These are phyloP conservation scores for Petunia axillaris DNA, from an alignment of 257 asterid species.

Conservation along the genomic window DNA sequence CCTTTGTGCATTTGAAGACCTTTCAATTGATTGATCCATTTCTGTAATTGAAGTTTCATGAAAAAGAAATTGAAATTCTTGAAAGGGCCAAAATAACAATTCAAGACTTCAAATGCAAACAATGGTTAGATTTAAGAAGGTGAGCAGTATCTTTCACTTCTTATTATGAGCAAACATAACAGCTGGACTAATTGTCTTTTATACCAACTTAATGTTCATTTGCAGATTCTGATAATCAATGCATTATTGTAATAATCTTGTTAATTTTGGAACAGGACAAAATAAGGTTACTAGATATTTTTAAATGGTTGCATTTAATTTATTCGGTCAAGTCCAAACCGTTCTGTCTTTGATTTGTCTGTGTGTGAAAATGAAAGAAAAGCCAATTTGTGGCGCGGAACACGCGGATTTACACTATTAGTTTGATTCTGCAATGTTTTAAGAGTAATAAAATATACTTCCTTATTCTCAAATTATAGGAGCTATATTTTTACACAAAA, in stretches of 20 bases:
- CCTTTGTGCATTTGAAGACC: constrained; percentile 75
- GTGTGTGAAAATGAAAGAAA: neutral
- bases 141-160: constrained; percentile 40
- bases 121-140: constrained; percentile 41
- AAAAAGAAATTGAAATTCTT: constrained; percentile 35
- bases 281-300: constrained; percentile 52
- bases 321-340: constrained; percentile 53
- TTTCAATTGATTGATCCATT: constrained; percentile 71
- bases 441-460: no score
- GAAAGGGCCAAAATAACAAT: neutral
- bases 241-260: constrained; percentile 35
- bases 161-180: constrained; percentile 37
- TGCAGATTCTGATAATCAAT: constrained; percentile 39
- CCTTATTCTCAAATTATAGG: no score
- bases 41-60: constrained; percentile 38
- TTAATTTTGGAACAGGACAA: constrained; percentile 52
- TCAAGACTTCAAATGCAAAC: constrained; percentile 29
- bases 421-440: no score
- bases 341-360: neutral
- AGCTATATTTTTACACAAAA: no score
- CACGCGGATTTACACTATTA: neutral
- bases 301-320: constrained; percentile 58
- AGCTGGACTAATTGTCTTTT: constrained; percentile 55
- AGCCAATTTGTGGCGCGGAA: constrained; percentile 25
- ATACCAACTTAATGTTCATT: constrained; percentile 35